Base-by-base conservation (phyloP, 257 asterid genomes). In the Sherardia arvensis region DNA sequence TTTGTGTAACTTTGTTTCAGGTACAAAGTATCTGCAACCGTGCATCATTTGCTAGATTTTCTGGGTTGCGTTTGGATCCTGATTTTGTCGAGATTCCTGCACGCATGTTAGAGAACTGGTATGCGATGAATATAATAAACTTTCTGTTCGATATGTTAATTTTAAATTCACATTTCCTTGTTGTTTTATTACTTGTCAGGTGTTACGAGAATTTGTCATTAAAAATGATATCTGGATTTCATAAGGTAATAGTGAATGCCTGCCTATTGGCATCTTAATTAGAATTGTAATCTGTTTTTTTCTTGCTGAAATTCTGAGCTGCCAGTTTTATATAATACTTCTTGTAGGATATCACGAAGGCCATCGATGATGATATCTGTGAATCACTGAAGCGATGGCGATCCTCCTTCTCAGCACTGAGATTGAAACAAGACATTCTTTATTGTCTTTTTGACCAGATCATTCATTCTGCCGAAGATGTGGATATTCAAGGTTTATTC, bases 51-150 rank as follows among this genome's bases (percentile, higher is more conserved):
- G 80, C 95, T 59, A 78, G 92, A 77, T 87, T 89, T 83, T 93
- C 97, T 21, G 96, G 99, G 77, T 71, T 93, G 74, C 94, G 89
- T 66, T 65, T 90, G 85, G 97, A 93, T 76, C 94, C 97, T 34
- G 99, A 93, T 73, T 90, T 93, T 78, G 83, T 93, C 64, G 99
- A 93, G 85, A 87, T 93, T 57, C 99, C 97, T 26, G 91, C 90
- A 62, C 59, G 79, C 61, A 69, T 93, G 70, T 69, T 93, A 64
- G 99, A 92, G 79, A 89, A 92, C 76, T 92, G 97, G 99, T 85
- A 74, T 23, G 65, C 64, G 25, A 7, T 53, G 30, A 56, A 8
- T 27, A 68, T 40, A 57, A 32, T 60, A 54, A 56, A 26, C 28
- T 47, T 7, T 32, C 18, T 59, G 7, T 56, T 51, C 23, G 36